phyloP scores from a whole-genome alignment of 106 monocot species.

The Acorus gramineus region DNA sequence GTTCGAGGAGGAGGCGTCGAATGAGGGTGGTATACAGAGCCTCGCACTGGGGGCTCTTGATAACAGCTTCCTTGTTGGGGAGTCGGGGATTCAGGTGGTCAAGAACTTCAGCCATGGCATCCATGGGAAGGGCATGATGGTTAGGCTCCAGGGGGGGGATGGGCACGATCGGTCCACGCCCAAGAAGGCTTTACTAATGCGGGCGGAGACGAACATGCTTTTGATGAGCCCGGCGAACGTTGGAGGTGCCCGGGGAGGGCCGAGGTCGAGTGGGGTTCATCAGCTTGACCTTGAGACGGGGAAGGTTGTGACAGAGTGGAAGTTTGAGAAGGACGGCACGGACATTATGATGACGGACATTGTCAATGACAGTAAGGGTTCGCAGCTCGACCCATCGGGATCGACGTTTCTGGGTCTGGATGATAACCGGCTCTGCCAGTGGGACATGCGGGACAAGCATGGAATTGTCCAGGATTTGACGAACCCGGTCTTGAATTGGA shows the following conservation, averaged over 20 bases:
- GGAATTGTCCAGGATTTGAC: constrained; percentile 72
- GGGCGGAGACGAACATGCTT: constrained; percentile 80
- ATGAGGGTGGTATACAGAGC: constrained; percentile 62
- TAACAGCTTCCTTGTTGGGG: constrained; percentile 70
- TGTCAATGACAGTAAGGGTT: constrained; percentile 70
- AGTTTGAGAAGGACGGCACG: constrained; percentile 82
- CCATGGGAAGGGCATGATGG: constrained; percentile 68
- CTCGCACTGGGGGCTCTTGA: constrained; percentile 71
- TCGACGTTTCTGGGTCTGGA: constrained; percentile 84
- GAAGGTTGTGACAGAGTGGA: constrained; percentile 75
- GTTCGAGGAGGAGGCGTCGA: constrained; percentile 48
- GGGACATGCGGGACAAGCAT: constrained; percentile 78
- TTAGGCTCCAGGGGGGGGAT: constrained; percentile 28
- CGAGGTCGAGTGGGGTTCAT: constrained; percentile 39
- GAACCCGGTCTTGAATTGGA: constrained; percentile 67
- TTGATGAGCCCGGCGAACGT: constrained; percentile 58
- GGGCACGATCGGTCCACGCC: constrained; percentile 28
- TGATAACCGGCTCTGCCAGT: constrained; percentile 71
- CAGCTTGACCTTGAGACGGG: constrained; percentile 87
- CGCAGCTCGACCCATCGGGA: constrained; percentile 71
- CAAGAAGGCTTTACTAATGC: constrained; percentile 78
- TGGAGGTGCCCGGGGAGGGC: constrained; percentile 35
- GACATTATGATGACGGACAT: constrained; percentile 80
- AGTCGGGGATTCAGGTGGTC: constrained; percentile 68
- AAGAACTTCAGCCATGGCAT: constrained; percentile 80